These are phyloP conservation scores for Kazachstania martiniae DNA, from an alignment of 805 yeast genomes.

Conservation along the genomic window DNA sequence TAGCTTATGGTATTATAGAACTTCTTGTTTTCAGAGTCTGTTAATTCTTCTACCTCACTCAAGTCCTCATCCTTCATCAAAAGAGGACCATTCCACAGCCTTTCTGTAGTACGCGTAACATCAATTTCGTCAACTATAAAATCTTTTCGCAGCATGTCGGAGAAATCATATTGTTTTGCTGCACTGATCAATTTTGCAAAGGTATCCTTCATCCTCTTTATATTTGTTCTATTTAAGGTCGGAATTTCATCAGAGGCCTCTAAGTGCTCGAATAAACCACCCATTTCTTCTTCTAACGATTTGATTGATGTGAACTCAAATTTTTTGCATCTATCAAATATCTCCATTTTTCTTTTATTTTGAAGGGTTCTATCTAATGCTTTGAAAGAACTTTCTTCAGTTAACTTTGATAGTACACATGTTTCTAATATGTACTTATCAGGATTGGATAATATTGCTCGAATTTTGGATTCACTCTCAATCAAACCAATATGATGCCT, in stretches of 20 bases:
- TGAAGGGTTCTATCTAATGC: conserved; percentile 11
- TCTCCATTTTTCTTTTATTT: conserved; percentile 9
- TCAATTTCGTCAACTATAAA: conserved; percentile 21
- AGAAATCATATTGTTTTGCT: conserved; percentile 7
- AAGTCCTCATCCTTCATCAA: conserved; percentile 24
- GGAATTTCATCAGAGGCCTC: conserved; percentile 5
- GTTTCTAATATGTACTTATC: conserved; percentile 14
- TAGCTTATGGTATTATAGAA: neutral
- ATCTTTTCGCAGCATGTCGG: conserved; percentile 13
- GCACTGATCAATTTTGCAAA: conserved; percentile 4
- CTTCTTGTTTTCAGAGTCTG: neutral
- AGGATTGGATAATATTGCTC: conserved; percentile 14
- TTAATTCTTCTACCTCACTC: conserved; percentile 22
- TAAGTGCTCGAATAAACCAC: conserved; percentile 7
- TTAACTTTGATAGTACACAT: conserved; percentile 14
- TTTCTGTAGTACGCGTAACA: conserved; percentile 8
- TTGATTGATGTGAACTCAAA: conserved; percentile 3
- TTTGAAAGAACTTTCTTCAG: conserved; percentile 20
- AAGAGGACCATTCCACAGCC: conserved; percentile 23
- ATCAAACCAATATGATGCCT: conserved; percentile 5
- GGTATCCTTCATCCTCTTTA: conserved; percentile 7
- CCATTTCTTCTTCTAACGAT: conserved; percentile 7
- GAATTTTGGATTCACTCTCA: conserved; percentile 4
- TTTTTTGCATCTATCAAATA: conserved; percentile 10
- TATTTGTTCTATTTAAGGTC: conserved; percentile 9